These are phyloP conservation scores for Calonectria naviculata DNA, from an alignment of 2,329 filamentous ascomycete species.

Conservation along the genomic window DNA sequence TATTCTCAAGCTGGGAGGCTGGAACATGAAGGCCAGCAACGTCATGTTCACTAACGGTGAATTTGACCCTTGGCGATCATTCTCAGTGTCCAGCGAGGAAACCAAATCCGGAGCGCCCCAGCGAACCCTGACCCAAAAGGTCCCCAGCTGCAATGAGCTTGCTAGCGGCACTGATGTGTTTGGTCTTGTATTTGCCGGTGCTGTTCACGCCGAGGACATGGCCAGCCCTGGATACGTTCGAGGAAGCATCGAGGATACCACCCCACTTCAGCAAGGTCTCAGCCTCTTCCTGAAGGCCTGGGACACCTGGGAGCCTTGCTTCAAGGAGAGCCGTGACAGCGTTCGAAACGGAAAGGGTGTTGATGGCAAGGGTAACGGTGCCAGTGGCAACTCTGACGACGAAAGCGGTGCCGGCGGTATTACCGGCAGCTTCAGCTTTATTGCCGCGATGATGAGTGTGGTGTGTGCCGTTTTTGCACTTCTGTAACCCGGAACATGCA, in stretches of 20 bases:
- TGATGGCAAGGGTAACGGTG: slow-evolving; percentile 9
- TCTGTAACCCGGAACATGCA: not conserved
- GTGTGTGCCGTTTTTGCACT: not conserved
- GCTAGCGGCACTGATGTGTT: slow-evolving; percentile 21
- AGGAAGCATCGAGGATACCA: slow-evolving; percentile 1
- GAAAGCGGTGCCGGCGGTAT: not conserved
- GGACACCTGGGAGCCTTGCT: slow-evolving; percentile 25
- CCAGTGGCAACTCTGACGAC: not conserved
- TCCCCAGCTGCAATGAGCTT: slow-evolving; percentile 22
- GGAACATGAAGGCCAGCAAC: slow-evolving; percentile 38
- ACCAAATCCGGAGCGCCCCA: not conserved
- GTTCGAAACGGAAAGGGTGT: slow-evolving; percentile 24
- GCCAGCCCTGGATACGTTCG: not conserved
- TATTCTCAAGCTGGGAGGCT: slow-evolving; percentile 46
- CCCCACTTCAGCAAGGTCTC: slow-evolving; percentile 21
- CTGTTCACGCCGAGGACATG: slow-evolving; percentile 25
- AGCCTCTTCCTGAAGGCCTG: slow-evolving; percentile 27
- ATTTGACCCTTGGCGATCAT: slow-evolving; percentile 42
- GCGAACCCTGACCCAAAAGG: not conserved
- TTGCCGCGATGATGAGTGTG: not conserved
- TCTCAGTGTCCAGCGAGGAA: slow-evolving; percentile 26
- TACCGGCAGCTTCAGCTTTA: not conserved
- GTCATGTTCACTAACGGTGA: slow-evolving; percentile 45
- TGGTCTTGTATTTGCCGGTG: slow-evolving; percentile 21
- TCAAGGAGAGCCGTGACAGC: slow-evolving; percentile 28